These are phyloP conservation scores for Didymella lethalis DNA, from an alignment of 2,329 filamentous ascomycete genomes.

Conservation along the genomic window DNA sequence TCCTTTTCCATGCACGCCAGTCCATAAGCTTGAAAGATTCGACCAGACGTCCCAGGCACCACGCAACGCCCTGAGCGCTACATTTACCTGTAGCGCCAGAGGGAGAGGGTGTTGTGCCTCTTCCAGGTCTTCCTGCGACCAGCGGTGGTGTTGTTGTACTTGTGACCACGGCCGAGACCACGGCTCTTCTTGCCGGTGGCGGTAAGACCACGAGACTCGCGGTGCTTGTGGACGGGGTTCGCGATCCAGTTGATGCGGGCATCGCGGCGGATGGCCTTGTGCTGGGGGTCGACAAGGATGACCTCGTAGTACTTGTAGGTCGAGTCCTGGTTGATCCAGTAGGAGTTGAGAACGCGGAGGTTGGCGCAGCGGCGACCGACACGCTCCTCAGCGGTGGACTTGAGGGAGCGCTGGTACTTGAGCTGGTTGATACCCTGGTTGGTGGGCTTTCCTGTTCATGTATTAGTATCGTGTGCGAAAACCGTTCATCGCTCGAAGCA, in stretches of 20 bases:
- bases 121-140: conserved; percentile 99
- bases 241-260: conserved; percentile 99
- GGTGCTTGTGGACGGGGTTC: conserved; percentile 99
- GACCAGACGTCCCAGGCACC: conserved; percentile 44
- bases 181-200: conserved; percentile 99
- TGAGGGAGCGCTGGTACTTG: conserved; percentile 99
- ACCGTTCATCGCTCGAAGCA: conserved; percentile 48
- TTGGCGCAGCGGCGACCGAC: conserved; percentile 99
- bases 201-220: conserved; percentile 95
- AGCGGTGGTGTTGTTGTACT: conserved; percentile 97
- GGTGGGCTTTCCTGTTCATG: conserved; percentile 89
- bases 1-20: conserved; percentile 47
- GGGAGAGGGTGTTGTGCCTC: conserved; percentile 98
- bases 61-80: conserved; percentile 38
- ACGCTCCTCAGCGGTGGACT: conserved; percentile 98
- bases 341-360: conserved; percentile 99
- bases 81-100: conserved; percentile 93
- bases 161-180: conserved; percentile 98
- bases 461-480: conserved; percentile 32
- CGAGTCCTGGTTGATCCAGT: conserved; percentile 99
- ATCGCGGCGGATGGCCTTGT: conserved; percentile 99
- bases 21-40: conserved; percentile 42
- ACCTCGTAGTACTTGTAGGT: conserved; percentile 99
- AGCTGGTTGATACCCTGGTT: conserved; percentile 99
- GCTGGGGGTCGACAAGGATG: conserved; percentile 99